Evolutionary conservation across 441 rosid species (phyloP), one percentile per base, ranked within the genome.

Genomic region (Kokia cookei): DNA sequence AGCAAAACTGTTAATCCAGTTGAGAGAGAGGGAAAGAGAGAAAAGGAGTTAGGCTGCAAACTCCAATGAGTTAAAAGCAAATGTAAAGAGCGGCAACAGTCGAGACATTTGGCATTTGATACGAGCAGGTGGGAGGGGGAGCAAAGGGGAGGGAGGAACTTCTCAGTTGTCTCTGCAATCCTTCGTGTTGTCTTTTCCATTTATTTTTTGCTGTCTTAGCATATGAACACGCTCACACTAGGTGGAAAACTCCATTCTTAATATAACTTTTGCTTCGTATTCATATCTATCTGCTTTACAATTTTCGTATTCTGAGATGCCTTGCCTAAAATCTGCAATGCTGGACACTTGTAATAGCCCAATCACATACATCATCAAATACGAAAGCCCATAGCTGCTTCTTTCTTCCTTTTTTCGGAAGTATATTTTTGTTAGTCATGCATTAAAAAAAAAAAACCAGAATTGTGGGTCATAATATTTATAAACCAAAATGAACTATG

Each of bases 61-160:
- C 55, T 60, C 78, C 74, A 77, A 78, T 74, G 88, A 88, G 87
- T 83, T 81, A n/a, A 82, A 79, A 73, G 75, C 80, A 81, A 84
- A 80, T 87, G 91, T 85, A 87, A 84, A 86, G 76, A 82, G 82
- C 88, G 88, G 84, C 85, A 29, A 75, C 69, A 50, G 73, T 59
- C 6, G 35, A 65, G 79, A 48, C 77, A 67, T 50, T 78, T 53
- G 73, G 75, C 76, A 78, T 71, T 69, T 37, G 24, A 71, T 73
- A 74, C 81, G 48, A 24, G 9, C 17, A 45, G 14, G 50, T 32
- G 37, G 37, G 37, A 32, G 50, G 50, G 50, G 15, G 4, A 45
- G 14, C 68, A 54, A 63, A 77, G 76, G 82, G 73, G 69, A 29
- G 50, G 78, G 75, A 62, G 73, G 54, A 81, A 73, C 80, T 69